phyloP scores from a whole-genome alignment of 192 early-diverging fungal genomes.

The Backusella tuberculispora region DNA sequence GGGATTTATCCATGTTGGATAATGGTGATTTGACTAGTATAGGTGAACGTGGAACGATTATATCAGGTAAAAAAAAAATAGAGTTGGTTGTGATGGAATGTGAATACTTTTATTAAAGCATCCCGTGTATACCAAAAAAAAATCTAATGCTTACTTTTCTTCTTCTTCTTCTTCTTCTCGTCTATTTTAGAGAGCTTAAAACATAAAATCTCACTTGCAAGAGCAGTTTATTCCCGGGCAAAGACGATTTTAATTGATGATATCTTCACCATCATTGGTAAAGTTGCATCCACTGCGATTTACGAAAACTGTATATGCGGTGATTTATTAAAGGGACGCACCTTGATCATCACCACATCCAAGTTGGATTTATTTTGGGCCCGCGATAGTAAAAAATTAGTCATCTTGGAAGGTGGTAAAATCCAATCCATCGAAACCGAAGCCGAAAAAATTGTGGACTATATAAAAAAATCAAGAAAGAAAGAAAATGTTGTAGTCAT shows the following conservation, averaged over 20 bases:
- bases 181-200: constrained; percentile 65
- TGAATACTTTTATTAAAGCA: not conserved
- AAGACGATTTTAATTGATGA: constrained; percentile 83
- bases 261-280: constrained; percentile 65
- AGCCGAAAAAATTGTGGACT: not conserved
- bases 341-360: constrained; percentile 83
- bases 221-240: constrained; percentile 75
- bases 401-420: not conserved
- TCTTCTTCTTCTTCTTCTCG: not conserved
- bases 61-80: constrained; percentile 50
- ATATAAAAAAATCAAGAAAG: not conserved
- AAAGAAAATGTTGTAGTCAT: not conserved
- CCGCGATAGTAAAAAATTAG: constrained; percentile 50
- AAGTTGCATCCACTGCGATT: constrained; percentile 48
- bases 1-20: constrained; percentile 65
- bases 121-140: not conserved
- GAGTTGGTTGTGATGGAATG: not conserved
- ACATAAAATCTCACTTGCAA: constrained; percentile 77
- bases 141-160: not conserved
- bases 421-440: not conserved
- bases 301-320: constrained; percentile 57
- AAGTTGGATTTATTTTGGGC: constrained; percentile 62
- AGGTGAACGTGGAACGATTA: constrained; percentile 67
- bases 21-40: constrained; percentile 72
- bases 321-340: constrained; percentile 73